A percentile compares a stretch with the other conserved stretches of the same genome.
phyloP scores from a whole-genome alignment of 306 rosid genomes.

The Biancaea sappan region DNA sequence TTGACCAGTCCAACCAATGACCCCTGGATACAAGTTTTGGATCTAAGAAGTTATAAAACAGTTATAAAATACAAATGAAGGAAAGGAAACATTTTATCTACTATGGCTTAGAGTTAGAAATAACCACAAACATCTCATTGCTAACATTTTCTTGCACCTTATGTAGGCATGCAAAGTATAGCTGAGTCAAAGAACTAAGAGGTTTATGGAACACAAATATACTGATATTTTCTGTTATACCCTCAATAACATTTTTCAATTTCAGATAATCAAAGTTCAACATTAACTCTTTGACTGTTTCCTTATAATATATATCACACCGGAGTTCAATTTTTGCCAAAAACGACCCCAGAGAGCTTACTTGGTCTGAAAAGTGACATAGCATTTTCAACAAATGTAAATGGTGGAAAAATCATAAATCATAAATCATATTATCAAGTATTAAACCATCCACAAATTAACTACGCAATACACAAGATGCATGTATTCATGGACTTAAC shows the following conservation, averaged over 20 bases:
- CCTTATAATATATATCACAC: neutral
- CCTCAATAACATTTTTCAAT: neutral
- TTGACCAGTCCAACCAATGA: slow-evolving; percentile 49
- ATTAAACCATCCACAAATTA: neutral
- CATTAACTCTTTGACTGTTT: slow-evolving; percentile 13
- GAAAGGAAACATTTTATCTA: neutral
- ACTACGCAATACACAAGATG: neutral
- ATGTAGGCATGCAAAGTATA: neutral
- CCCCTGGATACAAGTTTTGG: slow-evolving; percentile 50
- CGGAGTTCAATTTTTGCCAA: neutral
- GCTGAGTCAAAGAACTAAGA: neutral
- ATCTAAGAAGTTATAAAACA: slow-evolving; percentile 25
- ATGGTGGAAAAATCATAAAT: neutral
- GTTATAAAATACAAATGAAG: slow-evolving; percentile 1
- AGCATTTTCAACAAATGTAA: slow-evolving; percentile 3
- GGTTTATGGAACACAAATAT: slow-evolving; percentile 1
- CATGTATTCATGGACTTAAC: neutral
- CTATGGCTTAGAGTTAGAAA: slow-evolving; percentile 6
- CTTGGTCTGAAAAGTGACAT: slow-evolving; percentile 1
- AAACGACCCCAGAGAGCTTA: slow-evolving; percentile 7
- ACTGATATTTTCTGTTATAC: neutral
- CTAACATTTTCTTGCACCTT: neutral
- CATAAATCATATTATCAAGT: no score
- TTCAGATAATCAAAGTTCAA: neutral
- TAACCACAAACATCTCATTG: slow-evolving; percentile 2